Percentiles rank a stretch among this genome's conserved stretches.
Evolutionary conservation across 2,329 filamentous ascomycete species (phyloP).

Genomic region (Ophiostoma australiae): DNA sequence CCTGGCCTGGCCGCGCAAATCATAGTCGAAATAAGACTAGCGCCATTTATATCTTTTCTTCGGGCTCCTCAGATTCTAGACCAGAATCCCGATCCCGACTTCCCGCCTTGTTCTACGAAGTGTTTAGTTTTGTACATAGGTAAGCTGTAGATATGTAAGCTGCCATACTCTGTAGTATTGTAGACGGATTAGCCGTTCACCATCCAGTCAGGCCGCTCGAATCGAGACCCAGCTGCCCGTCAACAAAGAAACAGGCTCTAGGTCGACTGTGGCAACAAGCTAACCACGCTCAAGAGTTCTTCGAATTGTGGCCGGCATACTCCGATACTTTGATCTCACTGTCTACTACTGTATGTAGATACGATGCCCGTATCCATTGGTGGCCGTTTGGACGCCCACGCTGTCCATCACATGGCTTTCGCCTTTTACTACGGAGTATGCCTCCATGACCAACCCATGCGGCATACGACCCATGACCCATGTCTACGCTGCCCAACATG

Average conservation of each 20-base stretch:
- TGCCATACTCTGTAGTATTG: too few relatives aligned
- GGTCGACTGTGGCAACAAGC: neutral
- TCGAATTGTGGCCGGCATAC: neutral
- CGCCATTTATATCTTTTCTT: neutral
- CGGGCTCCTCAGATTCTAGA: constrained; percentile 7
- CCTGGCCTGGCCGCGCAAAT: constrained; percentile 1
- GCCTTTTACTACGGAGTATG: neutral
- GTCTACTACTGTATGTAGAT: neutral
- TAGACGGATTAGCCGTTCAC: too few relatives aligned
- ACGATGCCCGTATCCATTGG: neutral
- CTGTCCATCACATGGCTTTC: neutral
- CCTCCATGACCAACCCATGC: neutral
- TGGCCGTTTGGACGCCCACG: neutral
- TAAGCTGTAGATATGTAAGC: neutral
- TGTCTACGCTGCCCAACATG: neutral
- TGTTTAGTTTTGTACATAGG: too few relatives aligned
- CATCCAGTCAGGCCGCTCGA: neutral
- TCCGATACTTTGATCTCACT: neutral
- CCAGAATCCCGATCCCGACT: neutral
- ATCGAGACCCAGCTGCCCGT: neutral
- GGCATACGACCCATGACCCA: neutral
- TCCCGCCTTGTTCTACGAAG: neutral
- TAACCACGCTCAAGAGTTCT: neutral
- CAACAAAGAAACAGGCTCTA: neutral
- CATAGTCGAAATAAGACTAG: neutral